Evolutionary conservation across 805 yeast species (phyloP).

Genomic region (Saturnispora sanitii): DNA sequence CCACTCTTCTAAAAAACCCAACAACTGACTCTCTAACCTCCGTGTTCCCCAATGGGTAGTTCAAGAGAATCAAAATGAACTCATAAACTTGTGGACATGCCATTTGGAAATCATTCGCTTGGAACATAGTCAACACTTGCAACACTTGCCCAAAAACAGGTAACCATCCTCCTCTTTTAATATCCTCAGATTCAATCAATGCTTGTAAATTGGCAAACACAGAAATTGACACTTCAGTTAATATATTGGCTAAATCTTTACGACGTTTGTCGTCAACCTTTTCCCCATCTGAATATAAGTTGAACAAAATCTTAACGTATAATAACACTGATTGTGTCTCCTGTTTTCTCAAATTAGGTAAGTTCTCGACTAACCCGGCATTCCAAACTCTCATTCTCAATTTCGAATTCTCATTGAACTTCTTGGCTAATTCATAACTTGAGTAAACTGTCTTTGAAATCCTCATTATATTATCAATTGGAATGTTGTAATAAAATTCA

Average conservation of each 20-base stretch:
- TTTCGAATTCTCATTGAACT: conserved; percentile 82
- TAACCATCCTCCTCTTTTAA: conserved; percentile 80
- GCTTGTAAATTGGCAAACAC: conserved; percentile 62
- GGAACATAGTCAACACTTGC: conserved; percentile 72
- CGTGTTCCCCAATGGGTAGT: conserved; percentile 14
- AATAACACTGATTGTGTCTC: conserved; percentile 88
- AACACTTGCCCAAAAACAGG: conserved; percentile 86
- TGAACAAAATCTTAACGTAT: conserved; percentile 68
- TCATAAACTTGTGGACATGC: conserved; percentile 54
- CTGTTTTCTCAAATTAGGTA: conserved; percentile 86
- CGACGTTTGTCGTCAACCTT: conserved; percentile 40
- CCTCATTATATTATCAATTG: conserved; percentile 51
- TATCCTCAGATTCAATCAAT: conserved; percentile 70
- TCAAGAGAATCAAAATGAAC: conserved; percentile 47
- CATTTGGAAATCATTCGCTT: conserved; percentile 55
- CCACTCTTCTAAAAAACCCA: conserved; percentile 46
- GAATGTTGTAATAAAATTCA: conserved; percentile 56
- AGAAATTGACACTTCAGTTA: conserved; percentile 60
- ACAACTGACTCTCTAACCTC: conserved; percentile 55
- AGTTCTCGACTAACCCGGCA: conserved; percentile 82
- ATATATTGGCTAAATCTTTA: conserved; percentile 39
- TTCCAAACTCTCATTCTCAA: conserved; percentile 83
- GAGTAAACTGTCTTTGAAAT: conserved; percentile 51
- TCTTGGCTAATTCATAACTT: conserved; percentile 76
- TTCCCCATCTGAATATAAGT: conserved; percentile 59